Evolutionary conservation across 495 filamentous ascomycete genomes (phyloP), one percentile per base, ranked within the genome.

Genomic region (Terfezia claveryi): DNA sequence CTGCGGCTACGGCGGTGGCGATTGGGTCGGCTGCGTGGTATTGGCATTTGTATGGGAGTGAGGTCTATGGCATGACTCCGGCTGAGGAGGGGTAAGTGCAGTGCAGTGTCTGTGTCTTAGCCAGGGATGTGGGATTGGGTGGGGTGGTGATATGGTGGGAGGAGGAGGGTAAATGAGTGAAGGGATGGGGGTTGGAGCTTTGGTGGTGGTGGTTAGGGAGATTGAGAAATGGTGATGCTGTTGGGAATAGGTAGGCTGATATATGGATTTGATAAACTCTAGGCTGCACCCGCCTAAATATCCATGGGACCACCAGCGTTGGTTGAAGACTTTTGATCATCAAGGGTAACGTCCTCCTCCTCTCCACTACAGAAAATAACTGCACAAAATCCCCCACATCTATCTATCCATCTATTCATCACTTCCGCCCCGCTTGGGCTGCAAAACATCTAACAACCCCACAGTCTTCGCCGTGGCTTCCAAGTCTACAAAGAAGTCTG

Each of bases 401-500:
- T 20, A 20, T 20, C 20, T 20, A 20, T 20, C 20, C 20, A 20
- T 20, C 20, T 20, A 20, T 20, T 20, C 20, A 20, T 57, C 65
- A 71, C 55, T 72, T 61, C 51, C 52, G 56, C 56, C 51, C 52
- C 51, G 37, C 11, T n/a, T 61, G 20, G 20, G 20, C 27, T 32
- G 27, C 7, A 32, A 32, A 1, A 32, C 27, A 32, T 32, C 27
- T 32, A 32, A 32, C 27, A 32, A 7, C 27, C 27, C 27, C 27
- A 16, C 57, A 94, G 89, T 63, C 87, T 99, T 62, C 91, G 92
- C 66, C 88, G 92, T 72, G 92, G 92, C 71, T 96, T 99, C 80
- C 92, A 94, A 74, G 92, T 99, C 67, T 99, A 99, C 78, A 87
- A 82, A 64, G 92, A 99, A 72, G 92, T 99, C 62, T 99, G 92